Evolutionary conservation across 1,284 basidiomycete genomes (phyloP).

Genomic region (Heterobasidion parviporum): DNA sequence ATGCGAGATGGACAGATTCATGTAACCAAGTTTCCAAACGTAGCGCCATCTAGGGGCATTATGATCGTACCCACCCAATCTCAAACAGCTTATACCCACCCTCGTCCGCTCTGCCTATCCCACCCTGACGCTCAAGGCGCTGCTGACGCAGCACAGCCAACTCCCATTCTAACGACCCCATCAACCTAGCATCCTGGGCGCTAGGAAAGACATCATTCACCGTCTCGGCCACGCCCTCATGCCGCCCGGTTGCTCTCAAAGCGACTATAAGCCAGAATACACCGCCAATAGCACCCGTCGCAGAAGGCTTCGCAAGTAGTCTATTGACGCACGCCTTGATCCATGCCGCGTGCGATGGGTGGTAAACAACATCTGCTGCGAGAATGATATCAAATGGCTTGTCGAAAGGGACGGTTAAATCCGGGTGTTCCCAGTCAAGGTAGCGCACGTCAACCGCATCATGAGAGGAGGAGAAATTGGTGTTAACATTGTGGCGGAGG

Average conservation of each 20-base stretch:
- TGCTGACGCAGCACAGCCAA: conserved; percentile 38
- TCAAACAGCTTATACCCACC: conserved; percentile 57
- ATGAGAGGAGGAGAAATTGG: conserved; percentile 37
- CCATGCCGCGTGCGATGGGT: conserved; percentile 58
- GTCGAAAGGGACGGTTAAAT: conserved; percentile 23
- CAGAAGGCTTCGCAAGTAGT: conserved; percentile 31
- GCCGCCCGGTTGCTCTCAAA: conserved; percentile 56
- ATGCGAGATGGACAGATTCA: neutral
- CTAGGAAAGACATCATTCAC: conserved; percentile 51
- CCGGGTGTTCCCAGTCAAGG: conserved; percentile 68
- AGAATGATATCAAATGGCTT: conserved; percentile 45
- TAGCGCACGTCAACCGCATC: conserved; percentile 30
- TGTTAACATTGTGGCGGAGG: conserved; percentile 51
- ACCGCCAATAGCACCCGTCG: conserved; percentile 21
- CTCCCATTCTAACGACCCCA: conserved; percentile 1
- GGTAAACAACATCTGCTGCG: conserved; percentile 66
- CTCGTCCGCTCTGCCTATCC: conserved; percentile 63
- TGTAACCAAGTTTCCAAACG: too few relatives aligned
- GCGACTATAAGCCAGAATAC: conserved; percentile 71
- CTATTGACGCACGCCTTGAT: conserved; percentile 50
- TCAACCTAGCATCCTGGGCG: neutral
- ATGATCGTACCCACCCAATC: conserved; percentile 47
- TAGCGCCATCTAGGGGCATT: neutral
- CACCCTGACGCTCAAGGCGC: conserved; percentile 36
- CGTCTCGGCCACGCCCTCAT: conserved; percentile 50